phyloP scores from a whole-genome alignment of 2,329 filamentous ascomycete species.

The Aspergillus melleus region DNA sequence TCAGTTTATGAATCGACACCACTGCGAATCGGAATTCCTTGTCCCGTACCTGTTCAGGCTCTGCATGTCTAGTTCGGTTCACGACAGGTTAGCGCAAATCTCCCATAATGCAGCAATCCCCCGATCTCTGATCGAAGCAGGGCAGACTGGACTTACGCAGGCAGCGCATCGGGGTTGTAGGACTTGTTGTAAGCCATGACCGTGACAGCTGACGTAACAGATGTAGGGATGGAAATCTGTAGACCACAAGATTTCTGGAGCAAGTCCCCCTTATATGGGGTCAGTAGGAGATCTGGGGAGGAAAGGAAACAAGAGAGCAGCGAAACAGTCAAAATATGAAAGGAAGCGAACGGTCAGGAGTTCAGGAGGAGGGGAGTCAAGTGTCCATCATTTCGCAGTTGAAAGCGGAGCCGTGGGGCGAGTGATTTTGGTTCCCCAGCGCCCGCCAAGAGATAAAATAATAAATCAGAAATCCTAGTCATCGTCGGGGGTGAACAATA shows the following conservation, averaged over 20 bases:
- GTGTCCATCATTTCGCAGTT: conserved; percentile 7
- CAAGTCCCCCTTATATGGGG: background rate
- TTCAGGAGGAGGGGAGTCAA: conserved; percentile 1
- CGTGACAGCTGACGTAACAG: conserved; percentile 28
- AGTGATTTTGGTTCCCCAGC: conserved; percentile 10
- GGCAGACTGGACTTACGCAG: conserved; percentile 65
- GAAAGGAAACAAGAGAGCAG: conserved; percentile 1
- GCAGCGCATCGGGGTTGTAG: conserved; percentile 92
- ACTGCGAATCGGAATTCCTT: background rate
- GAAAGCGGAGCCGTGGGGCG: conserved; percentile 28
- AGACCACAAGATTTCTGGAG: conserved; percentile 2
- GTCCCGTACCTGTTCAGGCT: conserved; percentile 65
- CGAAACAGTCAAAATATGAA: background rate
- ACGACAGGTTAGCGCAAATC: conserved; percentile 17
- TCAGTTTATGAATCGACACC: conserved; percentile 9
- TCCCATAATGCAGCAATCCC: background rate
- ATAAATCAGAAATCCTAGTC: background rate
- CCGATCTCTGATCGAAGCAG: background rate
- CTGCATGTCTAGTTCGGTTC: conserved; percentile 60
- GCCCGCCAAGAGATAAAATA: conserved; percentile 15
- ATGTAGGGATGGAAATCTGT: conserved; percentile 4
- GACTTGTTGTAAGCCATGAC: conserved; percentile 90
- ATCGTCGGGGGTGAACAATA: background rate
- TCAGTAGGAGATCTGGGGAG: conserved; percentile 5
- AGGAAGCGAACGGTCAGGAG: conserved; percentile 2